Evolutionary conservation across 2,329 filamentous ascomycete genomes (phyloP), one percentile per base, ranked within the genome.

Genomic region (Colletotrichum orchidophilum): DNA sequence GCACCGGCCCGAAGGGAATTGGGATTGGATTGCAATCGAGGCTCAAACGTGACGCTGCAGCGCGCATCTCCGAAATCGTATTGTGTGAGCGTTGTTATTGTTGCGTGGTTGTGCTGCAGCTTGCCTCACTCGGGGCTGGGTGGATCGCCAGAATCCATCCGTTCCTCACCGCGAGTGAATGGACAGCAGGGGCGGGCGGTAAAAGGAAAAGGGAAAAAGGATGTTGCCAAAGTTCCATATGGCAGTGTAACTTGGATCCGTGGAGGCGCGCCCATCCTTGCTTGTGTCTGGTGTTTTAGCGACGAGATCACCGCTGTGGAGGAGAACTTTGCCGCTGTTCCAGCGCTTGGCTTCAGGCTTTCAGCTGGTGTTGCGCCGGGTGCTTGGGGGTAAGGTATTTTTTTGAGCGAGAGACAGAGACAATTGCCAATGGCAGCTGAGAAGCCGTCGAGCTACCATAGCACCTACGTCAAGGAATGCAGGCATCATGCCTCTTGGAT

Each of bases 401-500:
- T 31, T 57, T 60, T 18, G 42, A 9, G 39, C n/a, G 18, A 46
- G 39, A 46, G 39, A 42, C 39, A 42, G 39, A 42, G 39, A 46
- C 39, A n/a, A 8, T 18, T 5, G 11, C 29, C 33, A 26, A 21
- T 18, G 39, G 53, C 49, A 66, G 63, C 39, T 55, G 49, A 57
- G 50, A 49, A 27, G 49, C 18, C 15, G 63, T 27, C 11, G 29
- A 57, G 26, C 50, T 50, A n/a, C n/a, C n/a, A n/a, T n/a, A n/a
- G n/a, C n/a, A n/a, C n/a, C n/a, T n/a, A 33, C 49, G 57, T 39
- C 50, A 52, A 55, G 57, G 68, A 59, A 71, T 68, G 68, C 68
- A 60, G 53, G 64, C 58, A 71, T 71, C 57, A 68, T 71, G 68
- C 68, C 58, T 71, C 42, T 11, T 27, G 33, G 6, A 53, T 68